phyloP scores from a whole-genome alignment of 1,284 basidiomycete genomes.

The Hypsizygus ulmarius region DNA sequence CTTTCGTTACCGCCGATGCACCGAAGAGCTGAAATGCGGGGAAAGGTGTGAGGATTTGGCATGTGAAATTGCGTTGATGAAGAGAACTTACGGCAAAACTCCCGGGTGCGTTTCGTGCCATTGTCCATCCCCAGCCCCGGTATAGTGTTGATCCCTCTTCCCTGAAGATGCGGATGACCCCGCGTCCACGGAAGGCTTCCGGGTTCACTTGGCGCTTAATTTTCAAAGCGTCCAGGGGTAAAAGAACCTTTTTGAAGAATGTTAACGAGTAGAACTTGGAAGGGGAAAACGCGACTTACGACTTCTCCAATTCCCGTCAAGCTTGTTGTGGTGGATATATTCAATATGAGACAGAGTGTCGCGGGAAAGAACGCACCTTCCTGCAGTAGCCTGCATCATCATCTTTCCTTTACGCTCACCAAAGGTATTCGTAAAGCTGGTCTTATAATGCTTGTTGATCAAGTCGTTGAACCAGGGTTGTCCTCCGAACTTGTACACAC shows the following conservation, averaged over 20 bases:
- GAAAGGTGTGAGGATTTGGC: background rate
- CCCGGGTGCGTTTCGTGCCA: conserved; percentile 96
- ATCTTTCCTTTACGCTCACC: conserved; percentile 97
- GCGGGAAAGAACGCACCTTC: conserved; percentile 57
- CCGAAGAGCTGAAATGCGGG: conserved; percentile 76
- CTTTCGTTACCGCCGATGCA: conserved; percentile 92
- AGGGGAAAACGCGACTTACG: conserved; percentile 44
- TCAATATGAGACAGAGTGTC: background rate
- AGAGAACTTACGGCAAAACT: conserved; percentile 80
- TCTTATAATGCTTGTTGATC: conserved; percentile 76
- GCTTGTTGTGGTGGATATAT: conserved; percentile 35
- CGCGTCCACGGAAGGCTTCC: conserved; percentile 91
- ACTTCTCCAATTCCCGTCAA: conserved; percentile 97
- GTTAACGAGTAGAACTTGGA: background rate
- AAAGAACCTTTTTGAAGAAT: conserved; percentile 58
- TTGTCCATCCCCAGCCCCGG: conserved; percentile 98
- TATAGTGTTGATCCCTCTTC: conserved; percentile 94
- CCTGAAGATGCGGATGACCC: conserved; percentile 84
- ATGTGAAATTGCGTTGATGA: background rate
- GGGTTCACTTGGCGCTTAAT: conserved; percentile 99
- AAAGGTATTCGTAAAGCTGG: conserved; percentile 78
- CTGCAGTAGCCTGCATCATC: conserved; percentile 94
- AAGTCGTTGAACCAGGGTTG: conserved; percentile 98
- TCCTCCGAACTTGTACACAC: conserved; percentile 98
- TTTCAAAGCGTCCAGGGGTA: conserved; percentile 95